Evolutionary conservation across 805 yeast species (phyloP), one percentile per base, ranked within the genome.

Genomic region (Yamadazyma sp.): DNA sequence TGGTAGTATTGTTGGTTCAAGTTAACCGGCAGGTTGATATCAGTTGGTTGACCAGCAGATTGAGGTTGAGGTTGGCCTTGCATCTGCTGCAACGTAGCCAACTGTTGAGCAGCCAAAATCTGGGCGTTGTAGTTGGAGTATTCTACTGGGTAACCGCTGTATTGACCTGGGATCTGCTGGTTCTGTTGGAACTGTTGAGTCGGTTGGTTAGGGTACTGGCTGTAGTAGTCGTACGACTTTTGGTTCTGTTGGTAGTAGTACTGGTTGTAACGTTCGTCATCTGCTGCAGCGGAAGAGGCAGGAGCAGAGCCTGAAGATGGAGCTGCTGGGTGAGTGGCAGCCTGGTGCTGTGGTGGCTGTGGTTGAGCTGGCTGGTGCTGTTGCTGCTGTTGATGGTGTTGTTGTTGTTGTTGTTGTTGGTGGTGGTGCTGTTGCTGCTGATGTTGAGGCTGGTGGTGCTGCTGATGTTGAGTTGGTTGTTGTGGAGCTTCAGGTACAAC

Each of bases 61-160:
- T 35, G 40, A 29, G 34, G 40, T 24, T 41, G 35, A 21, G 38
- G 39, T 31, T 40, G 44, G 30, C 34, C 41, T 38, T 42, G 46
- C 33, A 40, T 32, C 41, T 44, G 48, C 38, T 44, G 48, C 21
- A 34, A 27, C 14, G 37, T 36, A 10, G 49, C 49, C 37, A 46
- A 35, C 36, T 43, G 48, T 22, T 44, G 47, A 37, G 58, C 54
- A 28, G 57, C 59, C 36, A 56, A 57, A 34, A 50, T 54, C 44
- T 61, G 70, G 39, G 59, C 64, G 34, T 55, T 60, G 50, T 67
- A 66, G 25, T 60, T 60, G 28, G 64, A 54, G 55, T 69, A 69
- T 49, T 69, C 75, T 31, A 53, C 70, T 32, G 74, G 74, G 54
- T 67, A 70, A 31, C 63, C 67, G 32, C 57, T 71, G 50, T 60